These are phyloP conservation scores for Gyrodon lividus DNA, from an alignment of 768 basidiomycete genomes.

Conservation along the genomic window DNA sequence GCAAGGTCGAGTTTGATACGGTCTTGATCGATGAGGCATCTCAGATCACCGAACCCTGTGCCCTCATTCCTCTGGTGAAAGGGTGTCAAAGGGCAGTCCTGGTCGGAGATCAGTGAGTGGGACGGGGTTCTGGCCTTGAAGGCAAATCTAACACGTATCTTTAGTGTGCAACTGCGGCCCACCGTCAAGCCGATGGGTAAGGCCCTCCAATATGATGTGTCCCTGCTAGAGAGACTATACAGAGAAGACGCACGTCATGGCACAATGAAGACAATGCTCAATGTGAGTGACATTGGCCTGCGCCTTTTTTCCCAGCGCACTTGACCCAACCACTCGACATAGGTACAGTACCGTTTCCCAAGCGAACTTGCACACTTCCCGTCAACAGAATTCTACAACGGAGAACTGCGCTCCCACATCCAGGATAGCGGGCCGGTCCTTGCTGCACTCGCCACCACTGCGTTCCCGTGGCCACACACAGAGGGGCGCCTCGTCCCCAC, in stretches of 20 bases:
- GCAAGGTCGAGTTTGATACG: slow-evolving; percentile 55
- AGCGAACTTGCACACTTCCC: slow-evolving; percentile 58
- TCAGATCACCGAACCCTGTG: slow-evolving; percentile 65
- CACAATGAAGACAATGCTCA: slow-evolving; percentile 59
- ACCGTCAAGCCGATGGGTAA: slow-evolving; percentile 61
- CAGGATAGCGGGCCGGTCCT: slow-evolving; percentile 37
- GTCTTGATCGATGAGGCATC: slow-evolving; percentile 71
- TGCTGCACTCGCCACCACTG: slow-evolving; percentile 35
- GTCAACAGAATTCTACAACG: slow-evolving; percentile 62
- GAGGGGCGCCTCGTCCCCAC: slow-evolving; percentile 44
- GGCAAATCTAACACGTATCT: not conserved
- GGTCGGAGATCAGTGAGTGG: slow-evolving; percentile 68
- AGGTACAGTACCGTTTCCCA: slow-evolving; percentile 68
- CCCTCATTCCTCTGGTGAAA: slow-evolving; percentile 67
- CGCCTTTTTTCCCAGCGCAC: not conserved
- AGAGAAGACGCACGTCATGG: slow-evolving; percentile 30
- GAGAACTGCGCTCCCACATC: slow-evolving; percentile 48
- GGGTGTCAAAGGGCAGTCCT: slow-evolving; percentile 56
- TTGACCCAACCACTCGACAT: not conserved
- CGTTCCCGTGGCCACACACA: slow-evolving; percentile 58
- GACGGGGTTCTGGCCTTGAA: not conserved
- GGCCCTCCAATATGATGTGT: slow-evolving; percentile 56
- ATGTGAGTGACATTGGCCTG: slow-evolving; percentile 27
- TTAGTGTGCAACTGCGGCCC: slow-evolving; percentile 65
- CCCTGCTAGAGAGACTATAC: slow-evolving; percentile 61